phyloP scores from a whole-genome alignment of 805 yeast genomes.

The Naumovozyma baii region DNA sequence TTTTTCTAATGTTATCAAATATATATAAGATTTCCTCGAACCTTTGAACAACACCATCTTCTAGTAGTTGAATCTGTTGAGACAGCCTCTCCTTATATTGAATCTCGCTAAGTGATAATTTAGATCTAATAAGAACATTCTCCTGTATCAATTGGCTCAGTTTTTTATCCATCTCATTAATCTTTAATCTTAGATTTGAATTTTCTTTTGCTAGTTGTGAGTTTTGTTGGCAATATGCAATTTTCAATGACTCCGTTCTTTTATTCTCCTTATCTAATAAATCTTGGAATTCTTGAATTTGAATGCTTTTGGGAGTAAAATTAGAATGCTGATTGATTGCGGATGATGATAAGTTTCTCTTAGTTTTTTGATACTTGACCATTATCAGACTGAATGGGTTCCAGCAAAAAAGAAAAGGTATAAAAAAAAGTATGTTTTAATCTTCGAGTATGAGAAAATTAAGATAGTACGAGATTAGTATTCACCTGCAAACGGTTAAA shows the following conservation, averaged over 20 bases:
- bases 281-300: conserved; percentile 25
- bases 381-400: background rate
- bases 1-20: conserved; percentile 33
- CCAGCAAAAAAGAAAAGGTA: background rate
- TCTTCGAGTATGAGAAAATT: too few relatives aligned
- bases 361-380: background rate
- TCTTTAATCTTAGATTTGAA: conserved; percentile 40
- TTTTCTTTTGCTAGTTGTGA: conserved; percentile 51
- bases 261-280: conserved; percentile 19
- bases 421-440: too few relatives aligned
- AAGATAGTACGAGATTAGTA: too few relatives aligned
- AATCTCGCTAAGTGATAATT: conserved; percentile 25
- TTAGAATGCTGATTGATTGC: too few relatives aligned
- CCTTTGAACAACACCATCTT: conserved; percentile 33
- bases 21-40: conserved; percentile 38
- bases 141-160: conserved; percentile 42
- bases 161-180: conserved; percentile 44
- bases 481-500: too few relatives aligned
- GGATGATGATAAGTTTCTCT: background rate
- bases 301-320: conserved; percentile 7
- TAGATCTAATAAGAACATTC: conserved; percentile 36
- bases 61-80: conserved; percentile 33
- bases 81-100: conserved; percentile 30
- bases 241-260: conserved; percentile 15
- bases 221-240: conserved; percentile 33